Conservation (phyloP, 345 rosid genomes). For the Syzygium aqueum region DNA sequence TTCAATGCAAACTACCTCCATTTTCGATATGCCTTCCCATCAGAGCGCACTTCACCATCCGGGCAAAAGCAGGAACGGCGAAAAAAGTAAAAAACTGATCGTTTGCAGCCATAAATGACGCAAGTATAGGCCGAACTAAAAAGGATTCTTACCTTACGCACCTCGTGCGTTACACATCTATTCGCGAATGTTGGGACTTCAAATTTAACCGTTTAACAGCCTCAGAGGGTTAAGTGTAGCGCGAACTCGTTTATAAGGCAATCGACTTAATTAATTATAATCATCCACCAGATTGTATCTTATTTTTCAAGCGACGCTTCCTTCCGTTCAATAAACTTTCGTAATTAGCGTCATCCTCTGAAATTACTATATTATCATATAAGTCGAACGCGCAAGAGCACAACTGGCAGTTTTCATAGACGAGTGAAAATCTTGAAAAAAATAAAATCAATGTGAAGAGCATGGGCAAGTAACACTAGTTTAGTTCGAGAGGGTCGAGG, state of each 20-base stretch:
- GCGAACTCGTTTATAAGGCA: background rate
- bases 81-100: background rate
- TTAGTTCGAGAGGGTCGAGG: background rate
- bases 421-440: background rate
- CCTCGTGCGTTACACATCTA: fast-evolving
- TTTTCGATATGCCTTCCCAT: background rate
- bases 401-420: too few relatives aligned
- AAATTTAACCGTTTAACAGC: background rate
- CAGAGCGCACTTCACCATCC: background rate
- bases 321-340: background rate
- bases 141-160: background rate
- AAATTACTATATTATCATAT: background rate
- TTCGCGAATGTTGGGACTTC: fast-evolving
- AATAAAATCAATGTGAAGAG: background rate
- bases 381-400: background rate
- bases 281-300: background rate
- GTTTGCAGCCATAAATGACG: background rate
- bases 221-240: fast-evolving
- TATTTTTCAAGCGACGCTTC: background rate
- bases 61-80: background rate
- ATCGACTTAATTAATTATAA: background rate
- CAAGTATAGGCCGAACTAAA: background rate
- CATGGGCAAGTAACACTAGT: background rate
- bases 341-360: fast-evolving
- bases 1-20: background rate